Evolutionary conservation across 2,329 filamentous ascomycete genomes (phyloP), one percentile per base, ranked within the genome.

Genomic region (Hypoxylon sp.): DNA sequence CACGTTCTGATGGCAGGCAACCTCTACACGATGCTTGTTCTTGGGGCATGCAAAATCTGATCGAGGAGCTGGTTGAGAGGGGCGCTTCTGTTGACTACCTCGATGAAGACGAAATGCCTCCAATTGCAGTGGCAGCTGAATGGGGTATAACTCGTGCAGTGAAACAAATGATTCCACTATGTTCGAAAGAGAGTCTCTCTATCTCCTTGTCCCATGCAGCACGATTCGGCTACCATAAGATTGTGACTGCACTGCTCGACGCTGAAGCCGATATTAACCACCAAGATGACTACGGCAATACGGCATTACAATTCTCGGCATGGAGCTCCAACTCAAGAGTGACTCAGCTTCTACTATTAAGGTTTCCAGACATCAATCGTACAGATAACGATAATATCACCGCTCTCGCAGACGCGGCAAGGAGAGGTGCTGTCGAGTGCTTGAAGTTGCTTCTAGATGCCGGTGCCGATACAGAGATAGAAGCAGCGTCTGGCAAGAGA

Each of bases 371-470:
- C 11, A 17, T 60, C 19, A 57, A 65, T 28, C 50, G 36, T 28
- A 1, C 32, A 5, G 62, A 65, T 46, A 56, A 38, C 5, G 45
- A 60, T 51, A 51, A 46, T 5, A 43, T 36, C 23, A 60, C 56
- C 7, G 49, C 62, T 1, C 28, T 48, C 11, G 9, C 36, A 32
- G 56, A 65, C 38, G 56, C 62, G 2, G 50, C 56, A 5, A 56
- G 62, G n/a, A 56, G 43, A 46, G 56, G 49, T 5, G 14, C 49
- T 11, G 10, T 38, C 13, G 56, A 60, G 23, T 65, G 62, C 38
- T 28, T 65, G 13, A 65, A 60, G 34, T n/a, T 65, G 45, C 56
- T 65, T 19, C 45, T 65, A 19, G 60, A 63, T 49, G 53, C 60
- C 28, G 53, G 60, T 4, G 60, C 60, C 19, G 53, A 63, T 36